Evolutionary conservation across 2,329 filamentous ascomycete species (phyloP), one percentile per base, ranked within the genome.

Genomic region (Diplocarpon mali): DNA sequence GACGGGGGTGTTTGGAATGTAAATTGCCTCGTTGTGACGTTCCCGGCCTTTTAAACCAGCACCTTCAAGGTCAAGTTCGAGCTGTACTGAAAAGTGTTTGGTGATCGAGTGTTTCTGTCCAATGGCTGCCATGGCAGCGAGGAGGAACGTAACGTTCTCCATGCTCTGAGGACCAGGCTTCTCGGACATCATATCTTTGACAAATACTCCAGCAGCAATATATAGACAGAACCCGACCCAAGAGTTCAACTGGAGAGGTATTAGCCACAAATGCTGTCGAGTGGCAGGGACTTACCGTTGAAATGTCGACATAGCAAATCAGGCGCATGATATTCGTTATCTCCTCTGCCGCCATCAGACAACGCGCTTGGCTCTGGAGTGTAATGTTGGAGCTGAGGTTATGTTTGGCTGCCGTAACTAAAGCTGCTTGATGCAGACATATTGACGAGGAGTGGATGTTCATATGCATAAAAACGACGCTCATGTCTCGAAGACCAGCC

Each of bases 391-490:
- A 67, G 0, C 80, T 72, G 42, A 93, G 65, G 2, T 75, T 72
- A 58, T 89, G 72, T 57, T 80, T 81, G 44, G 88, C 82, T 0
- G 83, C 83, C 59, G 85, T 89, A 64, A 89, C 86, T 8, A 92
- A 80, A 1, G 89, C 88, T 1, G 86, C 85, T 62, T 93, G 86
- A 58, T 95, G 89, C 5, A 95, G 69, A 60, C 86, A 93, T 42
- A 95, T 95, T 8, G 84, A 76, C 1, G 85, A 83, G 0, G 88
- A 87, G 58, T 95, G 89, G 2, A 95, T 75, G 58, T 85, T 88
- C 69, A 95, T 82, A 52, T 95, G 95, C 40, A 81, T 71, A 60
- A 94, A 89, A 0, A 94, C 73, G 6, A 86, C 78, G 37, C 85
- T 80, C 1, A 82, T 72, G 53, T 94, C 76, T 32, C 73, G 69